Conservation (phyloP, 2,329 filamentous ascomycete genomes). For the Microcyclosporella mali region DNA sequence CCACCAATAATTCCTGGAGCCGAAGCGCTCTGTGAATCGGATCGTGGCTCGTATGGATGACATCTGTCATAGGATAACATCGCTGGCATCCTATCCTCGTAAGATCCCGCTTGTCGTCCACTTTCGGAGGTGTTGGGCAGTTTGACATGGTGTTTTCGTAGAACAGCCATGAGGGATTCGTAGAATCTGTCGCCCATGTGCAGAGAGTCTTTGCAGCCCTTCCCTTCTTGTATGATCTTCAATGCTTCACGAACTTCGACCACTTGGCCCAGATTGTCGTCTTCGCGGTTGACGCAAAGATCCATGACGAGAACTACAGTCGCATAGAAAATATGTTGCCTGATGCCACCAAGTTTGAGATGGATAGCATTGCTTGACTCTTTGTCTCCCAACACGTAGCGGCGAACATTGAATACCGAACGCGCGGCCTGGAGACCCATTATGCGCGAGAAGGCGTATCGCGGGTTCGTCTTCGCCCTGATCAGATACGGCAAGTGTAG, state of each 20-base stretch:
- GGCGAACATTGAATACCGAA: slow-evolving; percentile 12
- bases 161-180: slow-evolving; percentile 19
- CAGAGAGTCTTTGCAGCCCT: slow-evolving; percentile 6
- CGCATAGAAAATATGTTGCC: slow-evolving; percentile 26
- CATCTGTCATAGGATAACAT: not conserved
- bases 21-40: not conserved
- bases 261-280: slow-evolving; percentile 6
- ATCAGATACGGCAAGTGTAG: slow-evolving; percentile 26
- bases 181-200: slow-evolving; percentile 16
- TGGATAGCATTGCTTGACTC: not conserved
- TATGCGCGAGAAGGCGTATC: slow-evolving; percentile 17
- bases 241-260: slow-evolving; percentile 20
- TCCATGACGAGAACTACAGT: slow-evolving; percentile 26
- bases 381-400: slow-evolving; percentile 4
- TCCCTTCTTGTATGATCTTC: slow-evolving; percentile 19
- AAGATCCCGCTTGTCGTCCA: not conserved
- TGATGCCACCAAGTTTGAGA: slow-evolving; percentile 12
- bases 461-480: slow-evolving; percentile 14
- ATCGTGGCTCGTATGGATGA: not conserved
- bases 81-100: not conserved
- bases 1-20: not conserved
- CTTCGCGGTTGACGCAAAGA: slow-evolving; percentile 22
- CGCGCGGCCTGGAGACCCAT: slow-evolving; percentile 21
- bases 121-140: slow-evolving; percentile 5
- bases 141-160: slow-evolving; percentile 22